Evolutionary conservation across 2,329 filamentous ascomycete species (phyloP).

Genomic region (Nectriaceae sp.): DNA sequence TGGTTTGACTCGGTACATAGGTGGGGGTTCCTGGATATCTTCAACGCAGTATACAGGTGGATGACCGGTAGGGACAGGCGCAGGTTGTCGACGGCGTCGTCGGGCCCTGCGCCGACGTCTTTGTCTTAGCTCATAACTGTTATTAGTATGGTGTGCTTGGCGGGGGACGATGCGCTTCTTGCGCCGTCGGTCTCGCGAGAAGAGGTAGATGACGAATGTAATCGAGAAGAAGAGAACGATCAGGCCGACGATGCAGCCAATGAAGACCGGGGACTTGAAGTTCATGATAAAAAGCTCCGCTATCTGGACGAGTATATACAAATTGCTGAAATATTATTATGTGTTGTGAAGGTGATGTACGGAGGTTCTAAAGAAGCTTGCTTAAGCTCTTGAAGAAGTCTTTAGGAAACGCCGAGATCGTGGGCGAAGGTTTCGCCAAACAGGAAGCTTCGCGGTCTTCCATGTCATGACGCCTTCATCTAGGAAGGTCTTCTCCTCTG

Average conservation of each 20-base stretch:
- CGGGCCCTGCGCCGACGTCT: neutral
- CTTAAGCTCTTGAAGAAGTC: too few species aligned
- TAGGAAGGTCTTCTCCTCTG: too few species aligned
- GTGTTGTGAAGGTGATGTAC: too few species aligned
- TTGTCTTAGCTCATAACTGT: too few species aligned
- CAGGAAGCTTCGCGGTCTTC: too few species aligned
- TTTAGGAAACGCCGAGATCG: too few species aligned
- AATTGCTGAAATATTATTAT: too few species aligned
- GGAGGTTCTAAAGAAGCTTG: too few species aligned
- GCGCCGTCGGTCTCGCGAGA: neutral
- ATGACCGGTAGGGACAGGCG: neutral
- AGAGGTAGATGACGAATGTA: neutral
- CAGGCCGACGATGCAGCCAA: neutral
- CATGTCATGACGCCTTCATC: too few species aligned
- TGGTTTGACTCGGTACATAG: neutral
- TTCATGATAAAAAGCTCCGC: too few species aligned
- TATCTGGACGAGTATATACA: too few species aligned
- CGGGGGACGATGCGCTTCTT: neutral
- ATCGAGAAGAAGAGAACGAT: neutral
- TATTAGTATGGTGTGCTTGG: neutral
- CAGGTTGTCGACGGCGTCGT: neutral
- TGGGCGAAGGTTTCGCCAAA: too few species aligned
- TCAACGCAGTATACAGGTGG: neutral
- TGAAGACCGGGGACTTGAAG: neutral
- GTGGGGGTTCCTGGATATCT: neutral